Conservation (phyloP, 148 eudicot genomes). For the Amaranthus hypochondriacus region DNA sequence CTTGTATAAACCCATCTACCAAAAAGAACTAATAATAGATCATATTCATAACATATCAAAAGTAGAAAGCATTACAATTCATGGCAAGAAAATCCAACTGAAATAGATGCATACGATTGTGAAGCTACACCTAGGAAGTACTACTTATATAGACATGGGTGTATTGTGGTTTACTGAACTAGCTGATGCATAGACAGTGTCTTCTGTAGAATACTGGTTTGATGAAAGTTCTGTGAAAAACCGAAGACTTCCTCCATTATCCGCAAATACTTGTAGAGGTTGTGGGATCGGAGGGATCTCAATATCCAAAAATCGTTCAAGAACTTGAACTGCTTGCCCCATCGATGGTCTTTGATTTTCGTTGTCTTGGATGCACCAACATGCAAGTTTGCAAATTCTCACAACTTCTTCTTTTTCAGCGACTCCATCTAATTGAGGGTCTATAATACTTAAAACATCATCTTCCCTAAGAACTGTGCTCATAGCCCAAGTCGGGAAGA, state of each 20-base stretch:
- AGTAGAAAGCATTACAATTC: not conserved
- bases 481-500: slow-evolving; percentile 53
- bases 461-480: slow-evolving; percentile 34
- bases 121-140: slow-evolving; percentile 1
- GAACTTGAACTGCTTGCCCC: slow-evolving; percentile 62
- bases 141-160: not conserved
- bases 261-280: slow-evolving; percentile 42
- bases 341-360: slow-evolving; percentile 54
- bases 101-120: not conserved
- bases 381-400: slow-evolving; percentile 50
- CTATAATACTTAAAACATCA: slow-evolving; percentile 44
- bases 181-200: slow-evolving; percentile 29
- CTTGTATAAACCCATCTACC: no score
- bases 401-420: slow-evolving; percentile 40
- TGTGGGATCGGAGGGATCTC: slow-evolving; percentile 51
- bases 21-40: no score
- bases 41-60: no score
- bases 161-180: slow-evolving; percentile 9
- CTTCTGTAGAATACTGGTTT: slow-evolving; percentile 30
- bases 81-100: not conserved
- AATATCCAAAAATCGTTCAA: slow-evolving; percentile 60
- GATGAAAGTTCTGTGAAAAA: slow-evolving; percentile 48
- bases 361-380: slow-evolving; percentile 47
- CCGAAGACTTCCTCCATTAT: slow-evolving; percentile 35
- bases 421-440: slow-evolving; percentile 34